Base-by-base conservation (phyloP, 2,329 filamentous ascomycete species). In the Trichophyton simii region DNA sequence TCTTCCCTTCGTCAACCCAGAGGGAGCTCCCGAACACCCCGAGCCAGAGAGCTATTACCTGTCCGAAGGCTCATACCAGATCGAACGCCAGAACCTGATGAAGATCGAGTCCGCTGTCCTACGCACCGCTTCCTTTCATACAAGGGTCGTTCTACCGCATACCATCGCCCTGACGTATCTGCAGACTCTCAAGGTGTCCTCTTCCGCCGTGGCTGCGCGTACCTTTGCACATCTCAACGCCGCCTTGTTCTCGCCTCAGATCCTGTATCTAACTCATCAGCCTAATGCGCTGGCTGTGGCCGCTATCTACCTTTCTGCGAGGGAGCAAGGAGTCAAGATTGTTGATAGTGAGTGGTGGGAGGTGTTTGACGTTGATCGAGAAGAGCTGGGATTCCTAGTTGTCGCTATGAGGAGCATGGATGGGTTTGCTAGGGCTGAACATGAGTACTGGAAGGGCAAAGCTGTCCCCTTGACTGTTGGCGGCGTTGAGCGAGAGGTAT, bases 291-390 rank as follows among this genome's bases (percentile, higher is more conserved):
- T 99, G 8, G 92, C 94, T 3, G 89, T 90, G 1, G 89, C 91
- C 1, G 89, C 91, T 0, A 87, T 96, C 36, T 99, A 97, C 71
- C 83, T 90, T n/a, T 89, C 92, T 0, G 88, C 90, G 0, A 82
- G 86, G 52, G 91, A 97, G 66, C 72, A 83, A 0, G 85, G 82
- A 0, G 83, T 88, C 11, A 91, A 89, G 72, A 80, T 96, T 75
- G 90, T 92, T 0, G 87, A 88, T 65, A 83, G 83, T 57, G 86
- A 89, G 65, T 99, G 94, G 94, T 99, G 94, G 94, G 91, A 96
- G 73, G 89, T 97, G 0, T 97, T 97, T 72, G 94, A 99, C 73
- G 89, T 94, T 6, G 91, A 96, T 68, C 81, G 94, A 58, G 94
- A 99, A 77, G 91, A 96, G 72, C 79, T 99, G 41, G 94, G 94